phyloP scores from a whole-genome alignment of 192 early-diverging fungal species.

The Geosiphon pyriformis region DNA sequence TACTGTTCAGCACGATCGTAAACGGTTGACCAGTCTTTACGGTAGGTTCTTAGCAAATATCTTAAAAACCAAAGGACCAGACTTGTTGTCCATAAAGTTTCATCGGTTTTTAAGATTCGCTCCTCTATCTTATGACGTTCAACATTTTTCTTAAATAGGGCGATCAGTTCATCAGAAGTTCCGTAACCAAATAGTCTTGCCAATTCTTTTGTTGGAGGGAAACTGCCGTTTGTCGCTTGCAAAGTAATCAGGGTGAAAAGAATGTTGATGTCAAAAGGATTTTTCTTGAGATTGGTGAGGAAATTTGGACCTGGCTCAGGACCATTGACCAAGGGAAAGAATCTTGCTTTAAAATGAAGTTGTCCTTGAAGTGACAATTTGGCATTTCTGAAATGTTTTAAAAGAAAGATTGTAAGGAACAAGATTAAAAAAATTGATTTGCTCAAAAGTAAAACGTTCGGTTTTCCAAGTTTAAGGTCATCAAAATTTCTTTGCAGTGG shows the following conservation, averaged over 20 bases:
- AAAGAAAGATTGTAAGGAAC: neutral
- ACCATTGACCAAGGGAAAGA: constrained; percentile 26
- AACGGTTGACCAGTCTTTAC: constrained; percentile 6
- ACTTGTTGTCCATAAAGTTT: constrained; percentile 14
- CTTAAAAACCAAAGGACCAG: constrained; percentile 22
- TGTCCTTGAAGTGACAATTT: constrained; percentile 32
- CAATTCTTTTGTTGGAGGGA: constrained; percentile 9
- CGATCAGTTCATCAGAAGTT: neutral
- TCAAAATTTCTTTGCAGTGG: no score
- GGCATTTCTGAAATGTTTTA: constrained; percentile 16
- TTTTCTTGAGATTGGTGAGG: constrained; percentile 25
- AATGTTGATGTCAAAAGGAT: constrained; percentile 8
- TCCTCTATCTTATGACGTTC: constrained; percentile 1
- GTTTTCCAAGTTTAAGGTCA: no score
- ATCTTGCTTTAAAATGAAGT: constrained; percentile 34
- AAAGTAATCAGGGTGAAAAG: constrained; percentile 8
- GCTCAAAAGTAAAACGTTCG: no score
- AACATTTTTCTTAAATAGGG: neutral
- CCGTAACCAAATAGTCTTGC: constrained; percentile 16
- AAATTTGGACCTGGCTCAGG: constrained; percentile 19
- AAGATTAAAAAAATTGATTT: constrained; percentile 8
- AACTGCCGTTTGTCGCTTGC: constrained; percentile 19
- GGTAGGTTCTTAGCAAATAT: constrained; percentile 9
- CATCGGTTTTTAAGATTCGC: neutral
- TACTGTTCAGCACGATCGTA: constrained; percentile 21